Conservation (phyloP, 257 asterid species). For the Gentiana macrophylla region DNA sequence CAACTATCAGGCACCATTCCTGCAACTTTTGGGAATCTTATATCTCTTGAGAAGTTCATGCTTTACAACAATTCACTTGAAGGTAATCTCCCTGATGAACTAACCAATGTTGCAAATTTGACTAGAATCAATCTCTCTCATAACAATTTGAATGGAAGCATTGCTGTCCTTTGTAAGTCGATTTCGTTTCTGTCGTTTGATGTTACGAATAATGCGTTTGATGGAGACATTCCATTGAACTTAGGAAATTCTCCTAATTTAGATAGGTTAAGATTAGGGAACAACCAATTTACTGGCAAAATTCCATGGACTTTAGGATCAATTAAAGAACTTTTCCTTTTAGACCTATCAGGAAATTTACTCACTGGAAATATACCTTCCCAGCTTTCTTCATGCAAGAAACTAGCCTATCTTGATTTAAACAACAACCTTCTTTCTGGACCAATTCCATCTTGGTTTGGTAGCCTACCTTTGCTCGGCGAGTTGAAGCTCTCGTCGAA, state of each 20-base stretch:
- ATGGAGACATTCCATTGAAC: constrained; percentile 50
- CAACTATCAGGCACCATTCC: constrained; percentile 65
- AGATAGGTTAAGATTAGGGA: constrained; percentile 69
- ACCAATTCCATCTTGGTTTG: constrained; percentile 68
- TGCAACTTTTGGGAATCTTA: constrained; percentile 46
- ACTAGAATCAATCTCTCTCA: constrained; percentile 73
- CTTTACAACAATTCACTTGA: constrained; percentile 75
- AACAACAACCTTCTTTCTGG: constrained; percentile 65
- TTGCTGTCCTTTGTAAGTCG: constrained; percentile 63
- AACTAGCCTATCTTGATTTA: constrained; percentile 67
- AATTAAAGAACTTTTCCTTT: constrained; percentile 39
- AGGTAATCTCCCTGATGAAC: constrained; percentile 60
- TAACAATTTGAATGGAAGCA: constrained; percentile 61
- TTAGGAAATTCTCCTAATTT: constrained; percentile 61
- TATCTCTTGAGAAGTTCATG: constrained; percentile 60
- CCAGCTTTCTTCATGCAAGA: constrained; percentile 63
- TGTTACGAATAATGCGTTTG: constrained; percentile 63
- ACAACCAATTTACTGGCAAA: constrained; percentile 49
- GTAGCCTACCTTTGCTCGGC: constrained; percentile 61
- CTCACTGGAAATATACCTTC: constrained; percentile 56
- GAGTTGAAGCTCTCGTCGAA: constrained; percentile 72
- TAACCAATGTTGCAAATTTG: constrained; percentile 39
- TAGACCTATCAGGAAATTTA: constrained; percentile 66
- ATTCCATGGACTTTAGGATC: constrained; percentile 72
- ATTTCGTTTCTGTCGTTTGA: constrained; percentile 61